Base-by-base conservation (phyloP, 495 filamentous ascomycete species). In the Achaetomiella virescens region DNA sequence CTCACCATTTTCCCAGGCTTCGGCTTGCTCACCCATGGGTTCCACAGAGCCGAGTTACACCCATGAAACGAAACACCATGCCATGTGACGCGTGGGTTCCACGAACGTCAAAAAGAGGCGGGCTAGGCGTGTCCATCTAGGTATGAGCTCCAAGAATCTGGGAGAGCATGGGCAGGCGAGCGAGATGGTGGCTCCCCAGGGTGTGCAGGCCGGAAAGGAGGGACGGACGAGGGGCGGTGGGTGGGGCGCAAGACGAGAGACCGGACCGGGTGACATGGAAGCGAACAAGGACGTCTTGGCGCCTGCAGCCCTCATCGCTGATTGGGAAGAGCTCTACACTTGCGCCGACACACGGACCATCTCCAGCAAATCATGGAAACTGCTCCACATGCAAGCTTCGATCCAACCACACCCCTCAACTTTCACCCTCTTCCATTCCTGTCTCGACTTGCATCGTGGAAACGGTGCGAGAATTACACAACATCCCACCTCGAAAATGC, bases 271-370 rank as follows among this genome's bases (percentile, higher is more conserved):
- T 44, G 46, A 31, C n/a, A 50, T 44, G 38, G 36, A 38, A 57
- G n/a, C 22, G 18, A 33, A 11, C 29, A 1, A 35, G 10, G 40
- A 18, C 42, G 46, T 10, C 54, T 41, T 56, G 35, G 54, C 29
- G 37, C 29, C 25, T 14, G 15, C 6, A 1, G 11, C 15, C 1
- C 17, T 8, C 10, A 1, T 25, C 1, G 5, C 9, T 37, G 36
- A 33, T 57, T 35, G 53, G 60, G 17, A 17, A 25, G 22, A 2
- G 12, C 29, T 31, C 45, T 64, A 63, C 58, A 59, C 59, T 48
- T 35, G 61, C 55, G 59, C 62, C 64, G 61, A 66, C 61, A 61
- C 68, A 70, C 65, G 46, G 45, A n/a, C 38, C 51, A 45, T 53
- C 43, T 54, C 44, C 42, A 55, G 62, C 62, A 59, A 57, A 65